Evolutionary conservation across 805 yeast species (phyloP).

Genomic region (Jamesozyma piceae): DNA sequence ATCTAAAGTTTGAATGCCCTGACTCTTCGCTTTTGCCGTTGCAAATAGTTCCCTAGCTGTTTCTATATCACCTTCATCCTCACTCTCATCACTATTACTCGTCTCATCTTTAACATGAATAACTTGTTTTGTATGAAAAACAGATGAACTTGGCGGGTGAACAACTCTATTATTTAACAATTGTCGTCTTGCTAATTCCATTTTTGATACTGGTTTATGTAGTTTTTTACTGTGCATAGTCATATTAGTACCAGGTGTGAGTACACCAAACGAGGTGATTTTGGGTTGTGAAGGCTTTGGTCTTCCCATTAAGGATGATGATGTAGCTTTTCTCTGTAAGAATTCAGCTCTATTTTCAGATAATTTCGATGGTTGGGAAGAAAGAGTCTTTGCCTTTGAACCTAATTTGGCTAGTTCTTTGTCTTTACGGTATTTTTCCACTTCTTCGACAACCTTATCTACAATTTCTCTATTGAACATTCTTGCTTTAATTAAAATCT

Average conservation of each 20-base stretch:
- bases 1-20: conserved; percentile 32
- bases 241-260: conserved; percentile 22
- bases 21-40: conserved; percentile 24
- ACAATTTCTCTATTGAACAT: conserved; percentile 46
- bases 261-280: conserved; percentile 32
- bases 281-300: conserved; percentile 30
- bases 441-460: conserved; percentile 39
- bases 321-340: conserved; percentile 25
- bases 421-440: conserved; percentile 31
- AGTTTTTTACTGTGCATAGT: conserved; percentile 15
- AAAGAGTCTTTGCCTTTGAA: neutral
- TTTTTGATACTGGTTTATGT: conserved; percentile 29
- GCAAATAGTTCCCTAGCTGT: conserved; percentile 31
- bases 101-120: conserved; percentile 15
- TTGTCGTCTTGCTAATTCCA: conserved; percentile 33
- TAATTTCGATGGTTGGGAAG: neutral
- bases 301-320: conserved; percentile 23
- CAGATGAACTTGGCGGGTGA: conserved; percentile 43
- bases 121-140: conserved; percentile 36
- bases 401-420: conserved; percentile 15
- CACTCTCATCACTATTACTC: conserved; percentile 33
- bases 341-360: conserved; percentile 26
- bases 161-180: conserved; percentile 25
- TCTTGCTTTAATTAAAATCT: conserved; percentile 53
- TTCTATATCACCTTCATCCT: conserved; percentile 33